Evolutionary conservation across 2,329 filamentous ascomycete species (phyloP).

Genomic region (Arthrobotrys entomopaga): DNA sequence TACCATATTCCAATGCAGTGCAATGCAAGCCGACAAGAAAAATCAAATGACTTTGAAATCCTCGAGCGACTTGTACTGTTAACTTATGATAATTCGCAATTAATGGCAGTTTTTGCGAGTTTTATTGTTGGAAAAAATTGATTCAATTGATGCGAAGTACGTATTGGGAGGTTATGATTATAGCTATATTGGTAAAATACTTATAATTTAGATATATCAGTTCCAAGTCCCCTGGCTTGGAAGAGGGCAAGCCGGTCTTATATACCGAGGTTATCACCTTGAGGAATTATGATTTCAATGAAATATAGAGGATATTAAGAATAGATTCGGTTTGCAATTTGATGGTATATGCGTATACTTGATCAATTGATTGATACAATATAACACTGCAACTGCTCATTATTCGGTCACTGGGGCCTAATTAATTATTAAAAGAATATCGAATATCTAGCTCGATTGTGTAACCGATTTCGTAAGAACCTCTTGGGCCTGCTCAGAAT

Average conservation of each 20-base stretch:
- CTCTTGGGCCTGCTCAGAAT: not conserved
- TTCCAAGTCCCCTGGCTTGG: not conserved
- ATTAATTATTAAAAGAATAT: too few relatives aligned
- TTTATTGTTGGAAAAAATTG: constrained; percentile 8
- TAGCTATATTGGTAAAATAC: too few relatives aligned
- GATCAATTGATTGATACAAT: too few relatives aligned
- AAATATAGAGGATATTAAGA: too few relatives aligned
- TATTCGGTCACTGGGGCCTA: constrained; percentile 4
- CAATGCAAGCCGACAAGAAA: not conserved
- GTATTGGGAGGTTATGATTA: too few relatives aligned
- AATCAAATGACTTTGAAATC: not conserved
- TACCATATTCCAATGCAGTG: constrained; percentile 15
- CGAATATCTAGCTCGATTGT: not conserved
- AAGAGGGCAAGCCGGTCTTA: constrained; percentile 5
- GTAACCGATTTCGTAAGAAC: constrained; percentile 48
- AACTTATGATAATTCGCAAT: too few relatives aligned
- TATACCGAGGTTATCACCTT: not conserved
- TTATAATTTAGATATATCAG: not conserved
- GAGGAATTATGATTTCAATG: too few relatives aligned
- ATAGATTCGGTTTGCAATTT: too few relatives aligned
- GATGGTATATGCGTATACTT: too few relatives aligned
- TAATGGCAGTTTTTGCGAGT: too few relatives aligned
- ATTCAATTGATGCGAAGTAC: too few relatives aligned
- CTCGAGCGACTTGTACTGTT: not conserved
- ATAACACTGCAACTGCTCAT: too few relatives aligned